Evolutionary conservation across 371 early-diverging fungal genomes (phyloP), one percentile per base, ranked within the genome.

Genomic region (Mortierella sp.): DNA sequence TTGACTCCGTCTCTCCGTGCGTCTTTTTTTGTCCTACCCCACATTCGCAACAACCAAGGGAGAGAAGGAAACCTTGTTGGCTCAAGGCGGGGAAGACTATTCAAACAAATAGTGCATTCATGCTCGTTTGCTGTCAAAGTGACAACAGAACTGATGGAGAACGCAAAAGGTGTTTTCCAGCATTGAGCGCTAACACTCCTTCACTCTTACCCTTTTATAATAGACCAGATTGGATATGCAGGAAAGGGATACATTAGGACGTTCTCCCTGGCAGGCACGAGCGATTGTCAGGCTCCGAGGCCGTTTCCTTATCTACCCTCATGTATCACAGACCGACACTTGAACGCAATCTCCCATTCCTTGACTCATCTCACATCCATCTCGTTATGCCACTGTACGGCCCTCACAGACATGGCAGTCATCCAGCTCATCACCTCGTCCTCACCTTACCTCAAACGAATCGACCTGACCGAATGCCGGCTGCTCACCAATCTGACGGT

Each of bases 281-380:
- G 58, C 19, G 73, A 78, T 41, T 82, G 83, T 40, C 72, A 74
- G 34, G 66, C 69, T 14, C 83, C 83, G 10, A 67, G 78, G 24
- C 79, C 83, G 3, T 82, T 78, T 43, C 83, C 83, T 1, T 75
- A 75, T 34, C 65, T 82, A 9, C 79, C 83, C 4, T 82, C 78
- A 4, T 82, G 83, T 47, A 74, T 82, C 65, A 77, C 69, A 26
- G 83, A 82, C 44, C 61, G 69, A 10, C 83, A 72, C 26, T 29
- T 82, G 31, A 63, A 65, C 26, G 55, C 75, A 26, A 66, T 82
- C 26, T 74, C 83, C 0, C 34, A 48, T 9, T 65, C 68, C 2
- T 34, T 82, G 53, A 66, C 72, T 8, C 83, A 74, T 26, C 71
- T 82, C 50, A 82, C 78, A 6, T 78, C 79, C 1, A 69, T 82